Evolutionary conservation across 192 early-diverging fungal genomes (phyloP).

Genomic region (Coemansia sp.): DNA sequence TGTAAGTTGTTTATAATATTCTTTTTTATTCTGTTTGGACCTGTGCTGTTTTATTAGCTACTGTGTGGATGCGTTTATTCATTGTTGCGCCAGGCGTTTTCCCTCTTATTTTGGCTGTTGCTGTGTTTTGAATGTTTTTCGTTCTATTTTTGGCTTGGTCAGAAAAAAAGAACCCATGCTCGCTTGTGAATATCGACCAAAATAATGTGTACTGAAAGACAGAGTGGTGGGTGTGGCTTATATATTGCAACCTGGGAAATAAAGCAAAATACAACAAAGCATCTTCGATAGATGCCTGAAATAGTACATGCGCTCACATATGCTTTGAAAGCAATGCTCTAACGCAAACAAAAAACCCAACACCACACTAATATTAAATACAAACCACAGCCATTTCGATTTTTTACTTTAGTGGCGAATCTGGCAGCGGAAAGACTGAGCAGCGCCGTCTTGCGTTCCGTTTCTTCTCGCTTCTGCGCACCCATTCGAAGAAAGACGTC

Average conservation of each 20-base stretch:
- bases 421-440: constrained; percentile 82
- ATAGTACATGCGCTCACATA: background rate
- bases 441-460: constrained; percentile 62
- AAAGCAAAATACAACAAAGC: too few relatives aligned
- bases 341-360: too few relatives aligned
- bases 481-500: constrained; percentile 74
- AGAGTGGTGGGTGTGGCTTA: background rate
- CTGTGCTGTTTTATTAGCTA: background rate
- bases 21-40: constrained; percentile 50
- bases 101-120: too few relatives aligned
- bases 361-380: too few relatives aligned
- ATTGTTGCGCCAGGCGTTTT: too few relatives aligned
- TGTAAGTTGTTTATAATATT: constrained; percentile 25
- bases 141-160: too few relatives aligned
- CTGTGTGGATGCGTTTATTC: too few relatives aligned
- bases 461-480: constrained; percentile 66
- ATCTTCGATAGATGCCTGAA: background rate
- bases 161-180: too few relatives aligned
- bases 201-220: background rate
- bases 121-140: too few relatives aligned
- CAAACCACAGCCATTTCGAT: constrained; percentile 52
- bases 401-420: constrained; percentile 65
- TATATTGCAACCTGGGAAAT: background rate
- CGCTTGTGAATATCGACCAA: too few relatives aligned
- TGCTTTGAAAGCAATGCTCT: background rate